Conservation (phyloP, 768 basidiomycete genomes). For the Amanita pallidorosea region DNA sequence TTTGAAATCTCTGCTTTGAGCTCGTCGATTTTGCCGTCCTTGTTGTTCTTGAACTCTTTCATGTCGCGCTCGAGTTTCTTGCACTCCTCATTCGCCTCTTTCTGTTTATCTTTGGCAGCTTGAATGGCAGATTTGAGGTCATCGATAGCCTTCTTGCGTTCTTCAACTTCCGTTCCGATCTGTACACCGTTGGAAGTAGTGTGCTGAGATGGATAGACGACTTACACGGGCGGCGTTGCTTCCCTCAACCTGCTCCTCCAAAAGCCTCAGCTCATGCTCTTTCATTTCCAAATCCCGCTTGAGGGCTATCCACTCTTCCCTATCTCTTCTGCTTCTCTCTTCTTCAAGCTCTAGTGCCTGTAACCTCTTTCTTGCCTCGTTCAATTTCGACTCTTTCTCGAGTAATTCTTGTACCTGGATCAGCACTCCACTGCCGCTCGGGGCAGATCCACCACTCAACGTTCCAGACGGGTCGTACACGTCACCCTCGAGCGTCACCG, state of each 20-base stretch:
- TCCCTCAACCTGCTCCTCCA: slow-evolving; percentile 77
- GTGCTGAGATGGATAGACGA: slow-evolving; percentile 3
- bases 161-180: slow-evolving; percentile 75
- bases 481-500: slow-evolving; percentile 91
- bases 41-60: slow-evolving; percentile 98
- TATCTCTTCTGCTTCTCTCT: slow-evolving; percentile 32
- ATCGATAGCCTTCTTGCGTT: slow-evolving; percentile 50
- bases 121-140: slow-evolving; percentile 50
- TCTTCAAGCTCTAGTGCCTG: slow-evolving; percentile 46
- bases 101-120: slow-evolving; percentile 66
- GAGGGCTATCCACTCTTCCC: slow-evolving; percentile 52
- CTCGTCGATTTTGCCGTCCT: slow-evolving; percentile 92
- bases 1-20: slow-evolving; percentile 79
- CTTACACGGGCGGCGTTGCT: slow-evolving; percentile 85
- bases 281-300: slow-evolving; percentile 77
- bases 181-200: slow-evolving; percentile 16
- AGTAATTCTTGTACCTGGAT: slow-evolving; percentile 78
- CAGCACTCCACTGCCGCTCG: slow-evolving; percentile 61
- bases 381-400: slow-evolving; percentile 50
- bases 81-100: slow-evolving; percentile 62
- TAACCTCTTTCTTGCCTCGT: slow-evolving; percentile 36
- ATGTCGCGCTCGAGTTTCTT: slow-evolving; percentile 92
- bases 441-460: slow-evolving; percentile 83
- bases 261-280: slow-evolving; percentile 71
- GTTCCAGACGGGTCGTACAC: slow-evolving; percentile 95